A percentile compares a stretch with the other conserved stretches of the same genome.
These are phyloP conservation scores for Diaporthe caulivora DNA, from an alignment of 2,329 filamentous ascomycete species.

Conservation along the genomic window DNA sequence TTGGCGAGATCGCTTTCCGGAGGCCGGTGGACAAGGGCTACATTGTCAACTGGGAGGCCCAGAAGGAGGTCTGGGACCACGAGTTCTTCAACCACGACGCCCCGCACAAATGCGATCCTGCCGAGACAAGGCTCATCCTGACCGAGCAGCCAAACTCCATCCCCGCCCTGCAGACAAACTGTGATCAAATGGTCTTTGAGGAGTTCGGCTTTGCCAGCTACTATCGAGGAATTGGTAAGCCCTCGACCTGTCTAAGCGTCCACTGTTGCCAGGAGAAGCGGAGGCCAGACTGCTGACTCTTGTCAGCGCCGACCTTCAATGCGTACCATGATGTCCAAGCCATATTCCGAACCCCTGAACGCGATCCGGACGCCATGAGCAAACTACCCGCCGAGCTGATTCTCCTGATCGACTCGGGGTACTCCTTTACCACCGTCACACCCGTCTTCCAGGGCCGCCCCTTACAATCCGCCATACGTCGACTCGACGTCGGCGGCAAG, in stretches of 20 bases:
- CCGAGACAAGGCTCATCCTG: slow-evolving; percentile 85
- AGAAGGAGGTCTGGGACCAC: slow-evolving; percentile 96
- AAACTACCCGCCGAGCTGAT: slow-evolving; percentile 78
- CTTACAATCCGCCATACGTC: slow-evolving; percentile 82
- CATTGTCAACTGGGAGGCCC: slow-evolving; percentile 94
- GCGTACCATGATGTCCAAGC: slow-evolving; percentile 83
- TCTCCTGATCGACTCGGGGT: slow-evolving; percentile 91
- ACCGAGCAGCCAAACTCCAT: slow-evolving; percentile 89
- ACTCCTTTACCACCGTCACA: slow-evolving; percentile 92
- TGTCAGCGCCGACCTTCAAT: slow-evolving; percentile 77
- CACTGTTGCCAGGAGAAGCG: neutral
- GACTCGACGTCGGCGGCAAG: slow-evolving; percentile 93
- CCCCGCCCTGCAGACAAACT: slow-evolving; percentile 85
- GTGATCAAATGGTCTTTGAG: slow-evolving; percentile 97
- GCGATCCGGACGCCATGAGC: slow-evolving; percentile 48
- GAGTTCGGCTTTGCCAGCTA: slow-evolving; percentile 95
- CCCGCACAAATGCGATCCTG: slow-evolving; percentile 78
- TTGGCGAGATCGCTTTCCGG: slow-evolving; percentile 88
- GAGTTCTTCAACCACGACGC: slow-evolving; percentile 81
- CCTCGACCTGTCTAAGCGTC: neutral
- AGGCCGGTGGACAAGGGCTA: slow-evolving; percentile 95
- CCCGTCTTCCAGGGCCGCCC: slow-evolving; percentile 86
- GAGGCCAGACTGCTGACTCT: slow-evolving; percentile 20
- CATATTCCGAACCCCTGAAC: slow-evolving; percentile 73
- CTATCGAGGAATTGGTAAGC: slow-evolving; percentile 77